phyloP scores from a whole-genome alignment of 2,329 filamentous ascomycete species.

The Lasiodiplodia gonubiensis region DNA sequence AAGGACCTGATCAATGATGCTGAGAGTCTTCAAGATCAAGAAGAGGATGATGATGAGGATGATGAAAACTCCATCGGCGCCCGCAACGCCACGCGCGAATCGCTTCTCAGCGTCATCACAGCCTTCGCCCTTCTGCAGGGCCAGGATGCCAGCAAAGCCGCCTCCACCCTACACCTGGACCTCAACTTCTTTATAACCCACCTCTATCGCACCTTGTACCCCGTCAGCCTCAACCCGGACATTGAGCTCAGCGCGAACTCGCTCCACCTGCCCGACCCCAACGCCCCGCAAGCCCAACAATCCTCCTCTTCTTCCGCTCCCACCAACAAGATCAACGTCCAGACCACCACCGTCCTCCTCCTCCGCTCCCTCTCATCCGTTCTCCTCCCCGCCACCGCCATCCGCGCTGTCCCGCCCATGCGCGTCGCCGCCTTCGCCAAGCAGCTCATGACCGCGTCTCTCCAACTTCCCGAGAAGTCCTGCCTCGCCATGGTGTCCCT shows the following conservation, averaged over 20 bases:
- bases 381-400: slow-evolving; percentile 75
- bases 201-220: slow-evolving; percentile 84
- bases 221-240: slow-evolving; percentile 79
- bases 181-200: slow-evolving; percentile 94
- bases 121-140: slow-evolving; percentile 95
- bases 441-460: slow-evolving; percentile 78
- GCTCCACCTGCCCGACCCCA: slow-evolving; percentile 72
- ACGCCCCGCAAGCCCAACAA: slow-evolving; percentile 43
- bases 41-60: slow-evolving; percentile 49
- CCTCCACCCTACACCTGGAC: slow-evolving; percentile 82
- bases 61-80: slow-evolving; percentile 50
- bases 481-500: slow-evolving; percentile 79
- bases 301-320: slow-evolving; percentile 41
- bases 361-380: slow-evolving; percentile 83
- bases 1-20: slow-evolving; percentile 88
- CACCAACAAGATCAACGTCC: slow-evolving; percentile 83
- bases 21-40: slow-evolving; percentile 51
- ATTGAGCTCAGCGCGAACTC: slow-evolving; percentile 82
- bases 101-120: slow-evolving; percentile 91
- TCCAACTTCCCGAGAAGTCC: slow-evolving; percentile 92
- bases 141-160: slow-evolving; percentile 87
- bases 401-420: slow-evolving; percentile 77
- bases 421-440: slow-evolving; percentile 93
- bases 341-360: slow-evolving; percentile 91
- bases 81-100: slow-evolving; percentile 82